These are phyloP conservation scores for Fraxinus cuspidata DNA, from an alignment of 257 asterid genomes.

Conservation along the genomic window DNA sequence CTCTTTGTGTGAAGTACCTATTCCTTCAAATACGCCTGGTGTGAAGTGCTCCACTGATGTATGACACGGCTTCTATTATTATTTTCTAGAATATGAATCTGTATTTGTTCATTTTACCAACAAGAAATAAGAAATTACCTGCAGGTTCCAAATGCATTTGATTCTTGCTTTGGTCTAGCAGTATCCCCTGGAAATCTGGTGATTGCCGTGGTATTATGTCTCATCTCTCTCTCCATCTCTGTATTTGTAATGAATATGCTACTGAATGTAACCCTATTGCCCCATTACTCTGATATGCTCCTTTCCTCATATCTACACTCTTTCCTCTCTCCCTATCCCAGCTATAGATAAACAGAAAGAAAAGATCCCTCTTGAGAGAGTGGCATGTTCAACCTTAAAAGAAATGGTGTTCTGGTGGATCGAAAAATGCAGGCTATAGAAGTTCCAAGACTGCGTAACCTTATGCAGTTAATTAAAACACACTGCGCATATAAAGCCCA, in stretches of 20 bases:
- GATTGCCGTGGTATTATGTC: slow-evolving; percentile 71
- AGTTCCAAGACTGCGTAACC: neutral
- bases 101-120: slow-evolving; percentile 15
- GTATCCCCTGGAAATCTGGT: slow-evolving; percentile 87
- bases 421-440: neutral
- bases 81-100: slow-evolving; percentile 13
- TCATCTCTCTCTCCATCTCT: slow-evolving; percentile 8
- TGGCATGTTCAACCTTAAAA: neutral
- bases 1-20: slow-evolving; percentile 55
- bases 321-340: neutral
- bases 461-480: neutral
- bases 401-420: neutral
- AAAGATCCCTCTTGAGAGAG: neutral
- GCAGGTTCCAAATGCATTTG: slow-evolving; percentile 69
- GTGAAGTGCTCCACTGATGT: slow-evolving; percentile 62
- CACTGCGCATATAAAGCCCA: neutral
- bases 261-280: neutral
- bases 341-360: neutral
- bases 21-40: slow-evolving; percentile 62
- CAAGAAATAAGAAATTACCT: slow-evolving; percentile 22
- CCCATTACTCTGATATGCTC: neutral
- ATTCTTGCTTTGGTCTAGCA: slow-evolving; percentile 91
- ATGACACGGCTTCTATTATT: slow-evolving; percentile 34
- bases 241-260: slow-evolving; percentile 14
- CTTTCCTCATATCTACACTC: neutral